Conservation (phyloP, 768 basidiomycete species). For the Agaricus blazei region DNA sequence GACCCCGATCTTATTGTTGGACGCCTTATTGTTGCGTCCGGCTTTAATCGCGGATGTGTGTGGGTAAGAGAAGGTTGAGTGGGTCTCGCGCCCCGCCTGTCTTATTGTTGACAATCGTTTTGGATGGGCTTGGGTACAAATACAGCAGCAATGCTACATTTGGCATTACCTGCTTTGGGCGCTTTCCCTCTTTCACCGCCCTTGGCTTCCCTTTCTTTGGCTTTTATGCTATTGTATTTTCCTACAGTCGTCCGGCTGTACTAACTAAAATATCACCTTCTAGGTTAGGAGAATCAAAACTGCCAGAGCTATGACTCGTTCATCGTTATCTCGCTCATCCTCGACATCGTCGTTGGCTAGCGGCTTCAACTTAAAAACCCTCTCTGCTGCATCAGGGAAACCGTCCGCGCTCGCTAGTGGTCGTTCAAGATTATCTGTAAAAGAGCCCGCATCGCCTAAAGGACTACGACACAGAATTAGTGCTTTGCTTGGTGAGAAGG, state of each 20-base stretch:
- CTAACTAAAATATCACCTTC: not conserved
- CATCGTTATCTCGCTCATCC: constrained; percentile 21
- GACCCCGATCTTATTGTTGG: not conserved
- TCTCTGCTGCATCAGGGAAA: constrained; percentile 19
- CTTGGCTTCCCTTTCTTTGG: too few species aligned
- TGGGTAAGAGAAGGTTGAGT: not conserved
- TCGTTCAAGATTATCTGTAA: constrained; percentile 1
- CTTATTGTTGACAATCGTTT: not conserved
- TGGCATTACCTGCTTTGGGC: not conserved
- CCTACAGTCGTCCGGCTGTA: not conserved
- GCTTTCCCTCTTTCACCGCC: not conserved
- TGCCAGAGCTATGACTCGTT: constrained; percentile 43
- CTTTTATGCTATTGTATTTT: not conserved
- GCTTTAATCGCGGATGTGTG: constrained; percentile 2
- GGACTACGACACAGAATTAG: constrained; percentile 27
- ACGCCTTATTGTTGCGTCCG: not conserved
- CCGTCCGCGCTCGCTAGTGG: constrained; percentile 14
- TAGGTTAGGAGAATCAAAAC: constrained; percentile 71
- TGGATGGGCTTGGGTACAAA: not conserved
- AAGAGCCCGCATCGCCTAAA: not conserved
- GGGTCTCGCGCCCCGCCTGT: not conserved
- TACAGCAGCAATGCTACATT: not conserved
- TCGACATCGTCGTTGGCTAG: constrained; percentile 15
- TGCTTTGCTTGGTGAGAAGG: constrained; percentile 32
- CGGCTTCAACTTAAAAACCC: constrained; percentile 26